Evolutionary conservation across 139 green algal genomes (phyloP), one percentile per base, ranked within the genome.

Genomic region (Micromonas pusilla): DNA sequence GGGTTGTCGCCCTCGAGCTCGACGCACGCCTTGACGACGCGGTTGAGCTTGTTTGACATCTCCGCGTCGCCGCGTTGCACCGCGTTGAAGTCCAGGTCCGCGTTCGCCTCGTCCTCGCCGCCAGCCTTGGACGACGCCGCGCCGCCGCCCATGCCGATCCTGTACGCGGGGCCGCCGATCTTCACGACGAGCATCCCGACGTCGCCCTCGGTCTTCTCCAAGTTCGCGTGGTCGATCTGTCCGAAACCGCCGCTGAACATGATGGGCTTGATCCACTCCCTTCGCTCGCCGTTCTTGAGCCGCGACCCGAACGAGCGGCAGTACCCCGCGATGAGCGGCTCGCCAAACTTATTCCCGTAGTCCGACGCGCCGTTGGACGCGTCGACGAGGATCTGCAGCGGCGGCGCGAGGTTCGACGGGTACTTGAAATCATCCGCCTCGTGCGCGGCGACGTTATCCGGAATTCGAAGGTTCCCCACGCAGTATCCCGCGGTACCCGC

Each of bases 301-400:
- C 95, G 86, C 85, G 91, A 86, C 0, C 95, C 95, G 83, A 94
- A 99, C 19, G 92, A 96, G 60, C 95, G 90, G 0, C 87, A 96
- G 88, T 97, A 99, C 19, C 95, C 95, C 2, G 87, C 86, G 60
- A 98, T 86, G 52, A 99, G 82, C 28, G 95, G 95, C 92, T 99
- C 95, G 26, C 96, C 95, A 88, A 98, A 98, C 88, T 98, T 98
- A 90, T 99, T 99, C 79, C 96, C 95, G 67, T 98, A 97, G 85
- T 98, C 96, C 6, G 86, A 94, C 53, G 94, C 94, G 30, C 93
- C 95, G 83, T 99, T 96, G 80, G 89, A 96, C n/a, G 95, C 94
- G 70, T 99, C 95, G 38, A 97, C 96, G 23, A 99, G 83, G 73
- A 99, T 98, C 80, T 87, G 79, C 57, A 89, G 82, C 13, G 92